A percentile compares a stretch with the other conserved stretches of the same genome.
Conservation (phyloP, 495 filamentous ascomycete species). For the Haplographium delicatum region DNA sequence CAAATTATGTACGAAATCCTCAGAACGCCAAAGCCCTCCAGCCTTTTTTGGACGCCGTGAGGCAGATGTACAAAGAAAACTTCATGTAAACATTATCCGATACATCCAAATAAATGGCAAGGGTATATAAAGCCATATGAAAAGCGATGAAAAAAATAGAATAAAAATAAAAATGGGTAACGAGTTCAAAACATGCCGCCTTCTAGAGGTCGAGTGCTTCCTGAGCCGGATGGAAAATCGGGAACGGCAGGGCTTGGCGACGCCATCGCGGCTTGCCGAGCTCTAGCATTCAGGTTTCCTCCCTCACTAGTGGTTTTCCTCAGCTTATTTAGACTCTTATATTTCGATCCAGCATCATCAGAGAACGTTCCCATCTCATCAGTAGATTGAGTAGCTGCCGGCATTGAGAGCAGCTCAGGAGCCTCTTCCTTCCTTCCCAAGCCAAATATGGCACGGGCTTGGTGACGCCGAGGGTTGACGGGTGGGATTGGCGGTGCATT, state of each 20-base stretch:
- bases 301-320: conserved; percentile 27
- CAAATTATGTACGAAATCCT: conserved; percentile 1
- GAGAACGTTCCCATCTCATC: conserved; percentile 28
- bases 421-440: conserved; percentile 23
- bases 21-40: conserved; percentile 18
- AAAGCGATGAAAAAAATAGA: conserved; percentile 1
- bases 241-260: conserved; percentile 27
- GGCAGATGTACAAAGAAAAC: conserved; percentile 20
- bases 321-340: conserved; percentile 15
- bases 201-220: conserved; percentile 10
- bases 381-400: conserved; percentile 19
- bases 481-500: conserved; percentile 57
- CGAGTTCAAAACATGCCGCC: conserved; percentile 28
- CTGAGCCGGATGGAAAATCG: conserved; percentile 1
- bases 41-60: conserved; percentile 20
- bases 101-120: conserved; percentile 9
- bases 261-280: conserved; percentile 17
- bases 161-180: too few relatives aligned
- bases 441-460: conserved; percentile 50
- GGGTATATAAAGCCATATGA: conserved; percentile 11
- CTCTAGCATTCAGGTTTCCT: conserved; percentile 24
- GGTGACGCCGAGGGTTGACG: conserved; percentile 65
- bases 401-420: conserved; percentile 14
- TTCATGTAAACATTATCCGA: conserved; percentile 23
- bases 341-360: conserved; percentile 21